These are phyloP conservation scores for Sugiyamaella qingdaonensis DNA, from an alignment of 805 yeast genomes.

Conservation along the genomic window DNA sequence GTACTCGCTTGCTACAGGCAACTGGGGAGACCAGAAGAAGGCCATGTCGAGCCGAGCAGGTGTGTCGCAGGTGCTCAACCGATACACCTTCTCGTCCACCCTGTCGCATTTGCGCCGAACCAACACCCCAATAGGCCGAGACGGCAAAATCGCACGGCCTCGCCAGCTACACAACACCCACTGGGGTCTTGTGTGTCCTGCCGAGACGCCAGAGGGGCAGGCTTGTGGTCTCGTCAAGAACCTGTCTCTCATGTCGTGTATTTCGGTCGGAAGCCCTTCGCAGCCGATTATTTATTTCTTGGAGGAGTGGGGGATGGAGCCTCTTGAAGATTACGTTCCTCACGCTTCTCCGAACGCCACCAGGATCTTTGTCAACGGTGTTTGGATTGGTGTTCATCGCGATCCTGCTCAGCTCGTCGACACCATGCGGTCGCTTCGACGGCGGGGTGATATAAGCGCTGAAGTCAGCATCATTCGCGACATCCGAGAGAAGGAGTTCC, in stretches of 20 bases:
- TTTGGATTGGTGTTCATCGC: slow-evolving; percentile 98
- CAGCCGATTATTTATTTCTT: slow-evolving; percentile 88
- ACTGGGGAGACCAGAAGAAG: slow-evolving; percentile 99
- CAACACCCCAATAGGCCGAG: slow-evolving; percentile 98
- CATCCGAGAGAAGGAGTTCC: slow-evolving; percentile 93
- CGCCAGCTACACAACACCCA: slow-evolving; percentile 99
- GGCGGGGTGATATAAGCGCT: slow-evolving; percentile 92
- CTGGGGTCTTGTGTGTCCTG: slow-evolving; percentile 99
- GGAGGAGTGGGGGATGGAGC: slow-evolving; percentile 99
- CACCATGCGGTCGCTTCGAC: slow-evolving; percentile 84
- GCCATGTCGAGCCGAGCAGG: slow-evolving; percentile 99
- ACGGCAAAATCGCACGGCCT: slow-evolving; percentile 97
- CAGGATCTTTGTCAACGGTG: slow-evolving; percentile 95
- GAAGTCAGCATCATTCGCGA: slow-evolving; percentile 97
- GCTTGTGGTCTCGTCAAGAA: slow-evolving; percentile 99
- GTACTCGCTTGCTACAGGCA: slow-evolving; percentile 98
- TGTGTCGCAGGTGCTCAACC: slow-evolving; percentile 95
- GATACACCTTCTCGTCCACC: slow-evolving; percentile 98
- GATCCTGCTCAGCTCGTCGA: slow-evolving; percentile 91
- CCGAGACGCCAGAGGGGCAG: slow-evolving; percentile 99
- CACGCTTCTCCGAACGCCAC: slow-evolving; percentile 88
- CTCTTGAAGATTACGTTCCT: slow-evolving; percentile 92
- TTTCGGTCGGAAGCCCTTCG: slow-evolving; percentile 96
- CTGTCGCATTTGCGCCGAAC: slow-evolving; percentile 98
- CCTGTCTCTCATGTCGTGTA: slow-evolving; percentile 92